Evolutionary conservation across 2,329 filamentous ascomycete species (phyloP).

Genomic region (Penicillium occitanis): DNA sequence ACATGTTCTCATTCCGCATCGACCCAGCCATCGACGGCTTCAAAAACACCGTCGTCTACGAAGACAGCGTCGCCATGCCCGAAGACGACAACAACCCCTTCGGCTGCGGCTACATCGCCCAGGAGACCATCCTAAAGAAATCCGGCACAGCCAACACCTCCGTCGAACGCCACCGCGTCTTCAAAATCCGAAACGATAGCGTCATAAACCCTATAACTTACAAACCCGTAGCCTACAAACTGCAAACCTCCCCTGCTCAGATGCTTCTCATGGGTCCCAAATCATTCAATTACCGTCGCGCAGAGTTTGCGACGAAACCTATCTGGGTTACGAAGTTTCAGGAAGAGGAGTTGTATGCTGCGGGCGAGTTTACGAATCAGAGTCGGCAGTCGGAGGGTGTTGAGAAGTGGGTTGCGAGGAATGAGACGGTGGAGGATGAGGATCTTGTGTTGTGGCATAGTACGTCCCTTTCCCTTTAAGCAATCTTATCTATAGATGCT

Average conservation of each 20-base stretch:
- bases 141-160: constrained; percentile 50
- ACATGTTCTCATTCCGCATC: constrained; percentile 67
- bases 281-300: constrained; percentile 52
- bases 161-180: constrained; percentile 51
- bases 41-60: constrained; percentile 55
- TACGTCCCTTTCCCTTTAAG: constrained; percentile 36
- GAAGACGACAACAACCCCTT: constrained; percentile 55
- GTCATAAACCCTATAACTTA: constrained; percentile 56
- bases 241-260: constrained; percentile 54
- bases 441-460: constrained; percentile 48
- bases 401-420: constrained; percentile 35
- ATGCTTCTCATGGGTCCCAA: constrained; percentile 57
- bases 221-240: constrained; percentile 57
- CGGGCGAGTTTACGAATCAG: constrained; percentile 57
- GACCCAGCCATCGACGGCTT: constrained; percentile 60
- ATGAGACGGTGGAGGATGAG: constrained; percentile 38
- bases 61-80: constrained; percentile 60
- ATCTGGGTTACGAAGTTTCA: constrained; percentile 56
- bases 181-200: constrained; percentile 59
- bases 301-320: constrained; percentile 58
- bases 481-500: not conserved
- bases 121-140: constrained; percentile 51
- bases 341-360: constrained; percentile 54
- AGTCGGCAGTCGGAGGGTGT: constrained; percentile 43
- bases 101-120: constrained; percentile 57